phyloP scores from a whole-genome alignment of 768 basidiomycete genomes.

The Termitomyces sp. region DNA sequence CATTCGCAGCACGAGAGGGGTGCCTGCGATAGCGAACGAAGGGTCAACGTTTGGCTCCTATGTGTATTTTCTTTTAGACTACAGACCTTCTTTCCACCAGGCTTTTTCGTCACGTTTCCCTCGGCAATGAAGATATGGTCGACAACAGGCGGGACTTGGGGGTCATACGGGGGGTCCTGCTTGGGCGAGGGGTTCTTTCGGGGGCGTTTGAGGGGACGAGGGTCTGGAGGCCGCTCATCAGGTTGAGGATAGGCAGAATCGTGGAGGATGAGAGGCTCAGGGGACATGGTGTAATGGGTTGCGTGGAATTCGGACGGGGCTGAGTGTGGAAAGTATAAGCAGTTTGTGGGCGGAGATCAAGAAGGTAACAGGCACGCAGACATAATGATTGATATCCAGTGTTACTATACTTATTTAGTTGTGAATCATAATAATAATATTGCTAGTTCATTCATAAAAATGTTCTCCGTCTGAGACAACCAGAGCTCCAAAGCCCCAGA shows the following conservation, averaged over 20 bases:
- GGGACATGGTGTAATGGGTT: slow-evolving; percentile 15
- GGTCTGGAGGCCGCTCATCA: slow-evolving; percentile 9
- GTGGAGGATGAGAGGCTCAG: slow-evolving; percentile 6
- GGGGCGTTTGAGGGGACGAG: slow-evolving; percentile 40
- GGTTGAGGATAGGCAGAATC: background rate
- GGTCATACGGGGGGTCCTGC: slow-evolving; percentile 19
- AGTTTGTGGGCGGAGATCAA: slow-evolving; percentile 18
- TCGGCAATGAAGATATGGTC: slow-evolving; percentile 51
- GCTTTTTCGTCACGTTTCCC: slow-evolving; percentile 37
- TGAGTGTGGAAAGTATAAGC: slow-evolving; percentile 17
- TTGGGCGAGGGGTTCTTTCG: slow-evolving; percentile 28
- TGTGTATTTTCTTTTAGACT: background rate
- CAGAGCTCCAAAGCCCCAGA: no score
- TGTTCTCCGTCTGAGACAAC: background rate
- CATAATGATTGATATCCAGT: slow-evolving; percentile 7
- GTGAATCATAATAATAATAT: background rate
- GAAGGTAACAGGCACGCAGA: slow-evolving; percentile 13
- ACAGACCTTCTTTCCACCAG: slow-evolving; percentile 42
- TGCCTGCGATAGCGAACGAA: slow-evolving; percentile 22
- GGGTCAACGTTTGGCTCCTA: background rate
- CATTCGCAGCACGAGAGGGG: slow-evolving; percentile 63
- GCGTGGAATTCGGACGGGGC: slow-evolving; percentile 20
- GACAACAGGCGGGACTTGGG: slow-evolving; percentile 22
- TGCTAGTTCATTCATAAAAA: slow-evolving; percentile 6
- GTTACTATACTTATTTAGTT: background rate